These are phyloP conservation scores for Parvularia atlantis DNA, from an alignment of 78 protist species.

Conservation along the genomic window DNA sequence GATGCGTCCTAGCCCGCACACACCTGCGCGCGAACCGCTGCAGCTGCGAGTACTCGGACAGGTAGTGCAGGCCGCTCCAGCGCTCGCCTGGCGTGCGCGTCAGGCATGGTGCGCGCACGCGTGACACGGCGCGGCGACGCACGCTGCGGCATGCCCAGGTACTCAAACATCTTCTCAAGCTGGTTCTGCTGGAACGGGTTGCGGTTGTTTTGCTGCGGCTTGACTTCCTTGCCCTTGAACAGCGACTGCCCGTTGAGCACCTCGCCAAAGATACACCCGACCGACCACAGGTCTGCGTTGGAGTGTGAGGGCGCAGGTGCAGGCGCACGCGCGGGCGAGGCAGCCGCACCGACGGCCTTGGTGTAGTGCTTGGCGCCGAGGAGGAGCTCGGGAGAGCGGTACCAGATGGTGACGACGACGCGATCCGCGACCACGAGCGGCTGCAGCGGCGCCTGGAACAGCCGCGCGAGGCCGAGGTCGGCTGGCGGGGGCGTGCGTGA, in stretches of 20 bases:
- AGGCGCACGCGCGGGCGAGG: background rate
- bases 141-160: constrained; percentile 46
- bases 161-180: constrained; percentile 46
- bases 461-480: constrained; percentile 68
- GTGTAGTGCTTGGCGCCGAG: constrained; percentile 80
- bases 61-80: background rate
- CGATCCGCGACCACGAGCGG: constrained; percentile 17
- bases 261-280: constrained; percentile 81
- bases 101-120: background rate
- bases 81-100: background rate
- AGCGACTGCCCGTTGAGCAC: constrained; percentile 51
- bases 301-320: background rate
- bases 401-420: constrained; percentile 88
- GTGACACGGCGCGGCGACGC: background rate
- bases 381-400: constrained; percentile 84
- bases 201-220: constrained; percentile 17
- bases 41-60: background rate
- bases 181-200: constrained; percentile 60
- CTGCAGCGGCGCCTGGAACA: constrained; percentile 49
- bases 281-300: constrained; percentile 62
- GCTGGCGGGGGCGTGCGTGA: too few relatives aligned
- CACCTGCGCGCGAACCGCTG: background rate
- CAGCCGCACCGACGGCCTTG: constrained; percentile 48
- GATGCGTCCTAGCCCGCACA: background rate
- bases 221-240: constrained; percentile 70